phyloP scores from a whole-genome alignment of 73 alveolate species.

The Paraurostyla sp. region DNA sequence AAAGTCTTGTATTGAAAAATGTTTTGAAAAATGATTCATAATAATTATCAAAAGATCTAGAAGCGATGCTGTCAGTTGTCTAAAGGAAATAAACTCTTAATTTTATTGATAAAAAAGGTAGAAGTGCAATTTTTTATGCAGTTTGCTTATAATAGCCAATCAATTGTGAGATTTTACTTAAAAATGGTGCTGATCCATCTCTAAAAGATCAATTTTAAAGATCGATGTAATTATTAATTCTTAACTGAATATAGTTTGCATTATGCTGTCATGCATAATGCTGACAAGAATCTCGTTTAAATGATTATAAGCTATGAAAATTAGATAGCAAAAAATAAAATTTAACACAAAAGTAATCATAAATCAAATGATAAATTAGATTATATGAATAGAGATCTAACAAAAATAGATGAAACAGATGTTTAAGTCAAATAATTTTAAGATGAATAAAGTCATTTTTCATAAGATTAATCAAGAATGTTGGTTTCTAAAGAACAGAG shows the following conservation, averaged over 20 bases:
- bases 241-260: not conserved
- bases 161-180: slow-evolving; percentile 18
- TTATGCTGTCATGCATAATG: slow-evolving; percentile 43
- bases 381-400: not conserved
- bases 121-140: slow-evolving; percentile 59
- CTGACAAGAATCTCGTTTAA: slow-evolving; percentile 38
- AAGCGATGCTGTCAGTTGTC: not conserved
- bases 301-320: not conserved
- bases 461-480: too few species aligned
- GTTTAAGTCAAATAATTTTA: too few species aligned
- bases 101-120: slow-evolving; percentile 13
- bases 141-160: slow-evolving; percentile 26
- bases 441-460: too few species aligned
- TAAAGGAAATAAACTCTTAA: not conserved
- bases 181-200: slow-evolving; percentile 62
- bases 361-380: not conserved
- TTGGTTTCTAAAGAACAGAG: too few species aligned
- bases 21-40: not conserved
- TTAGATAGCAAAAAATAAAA: not conserved
- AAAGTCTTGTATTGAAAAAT: not conserved
- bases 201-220: slow-evolving; percentile 1
- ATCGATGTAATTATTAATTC: not conserved
- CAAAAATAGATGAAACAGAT: too few species aligned
- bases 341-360: not conserved
- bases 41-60: not conserved